Evolutionary conservation across 2,329 filamentous ascomycete genomes (phyloP).

Genomic region (Phialophora verrucosa): DNA sequence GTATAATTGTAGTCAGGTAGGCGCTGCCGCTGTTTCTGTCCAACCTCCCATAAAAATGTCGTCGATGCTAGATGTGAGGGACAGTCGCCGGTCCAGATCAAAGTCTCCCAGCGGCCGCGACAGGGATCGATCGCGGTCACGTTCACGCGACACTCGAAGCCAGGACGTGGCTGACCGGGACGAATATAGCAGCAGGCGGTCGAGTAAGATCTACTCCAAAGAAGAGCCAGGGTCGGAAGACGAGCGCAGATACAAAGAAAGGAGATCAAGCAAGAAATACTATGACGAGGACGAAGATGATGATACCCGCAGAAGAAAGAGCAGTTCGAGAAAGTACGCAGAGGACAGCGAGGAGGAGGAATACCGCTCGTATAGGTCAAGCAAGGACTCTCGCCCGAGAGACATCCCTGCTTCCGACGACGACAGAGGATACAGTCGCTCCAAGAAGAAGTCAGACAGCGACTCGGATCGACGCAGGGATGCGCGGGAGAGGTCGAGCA

Average conservation of each 20-base stretch:
- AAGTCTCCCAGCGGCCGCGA: slow-evolving; percentile 51
- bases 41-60: slow-evolving; percentile 19
- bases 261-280: slow-evolving; percentile 39
- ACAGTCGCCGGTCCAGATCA: slow-evolving; percentile 48
- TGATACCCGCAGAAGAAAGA: slow-evolving; percentile 35
- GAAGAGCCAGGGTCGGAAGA: slow-evolving; percentile 40
- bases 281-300: slow-evolving; percentile 44
- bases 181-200: slow-evolving; percentile 26
- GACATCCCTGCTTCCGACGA: slow-evolving; percentile 33
- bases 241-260: slow-evolving; percentile 30
- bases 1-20: slow-evolving; percentile 8
- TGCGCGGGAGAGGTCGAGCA: slow-evolving; percentile 19
- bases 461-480: slow-evolving; percentile 30
- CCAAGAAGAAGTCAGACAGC: slow-evolving; percentile 33
- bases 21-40: not conserved
- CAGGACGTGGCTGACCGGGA: slow-evolving; percentile 44
- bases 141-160: slow-evolving; percentile 50
- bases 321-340: slow-evolving; percentile 41
- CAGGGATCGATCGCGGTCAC: slow-evolving; percentile 48
- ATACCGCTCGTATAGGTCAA: slow-evolving; percentile 30
- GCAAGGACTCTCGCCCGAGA: slow-evolving; percentile 22
- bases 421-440: slow-evolving; percentile 26
- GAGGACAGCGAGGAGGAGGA: slow-evolving; percentile 31
- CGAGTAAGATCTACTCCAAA: slow-evolving; percentile 41
- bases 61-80: slow-evolving; percentile 36